Base-by-base conservation (phyloP, 805 yeast species). In the Candida coleopterorum region DNA sequence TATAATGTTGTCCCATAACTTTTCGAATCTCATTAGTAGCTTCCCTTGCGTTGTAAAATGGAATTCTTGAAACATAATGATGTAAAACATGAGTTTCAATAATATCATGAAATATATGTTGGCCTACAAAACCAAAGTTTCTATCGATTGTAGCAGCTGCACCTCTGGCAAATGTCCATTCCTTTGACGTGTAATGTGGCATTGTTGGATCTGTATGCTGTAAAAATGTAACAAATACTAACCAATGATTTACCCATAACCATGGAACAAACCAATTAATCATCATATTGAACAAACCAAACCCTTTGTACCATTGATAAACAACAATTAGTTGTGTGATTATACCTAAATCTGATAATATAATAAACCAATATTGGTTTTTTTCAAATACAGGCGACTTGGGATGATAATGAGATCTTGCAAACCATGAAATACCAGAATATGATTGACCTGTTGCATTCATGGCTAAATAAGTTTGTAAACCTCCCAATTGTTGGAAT, bases 141-240 rank as follows among this genome's bases (percentile, higher is more conserved):
- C 82, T 66, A 54, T 77, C 83, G 43, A 77, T 74, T 25, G 83
- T 77, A 30, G 81, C 75, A 43, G 81, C 81, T 7, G 83, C 81
- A 55, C 83, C 83, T 50, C 77, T 65, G 39, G 81, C 81, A 47
- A 77, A 77, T 40, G 70, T 76, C 83, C 83, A 77, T 57, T 74
- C 72, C 12, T 55, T 50, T 35, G 67, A 71, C 32, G 67, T 72
- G 55, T 77, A 77, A 52, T 77, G 83, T 26, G 82, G 80, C 69
- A 75, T 62, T 2, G 70, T 55, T 33, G 78, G 72, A 53, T 75
- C 81, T 14, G 81, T 71, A 56, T 77, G 83, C 59, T 77, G 83
- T 47, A 77, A 65, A 58, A 65, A 77, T 14, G 83, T 77, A 44
- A 77, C 74, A 48, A 77, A 72, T 25, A 77, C 82, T 51, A 77